Base-by-base conservation (phyloP, 108 stramenopile species). In the Tribonema minus region DNA sequence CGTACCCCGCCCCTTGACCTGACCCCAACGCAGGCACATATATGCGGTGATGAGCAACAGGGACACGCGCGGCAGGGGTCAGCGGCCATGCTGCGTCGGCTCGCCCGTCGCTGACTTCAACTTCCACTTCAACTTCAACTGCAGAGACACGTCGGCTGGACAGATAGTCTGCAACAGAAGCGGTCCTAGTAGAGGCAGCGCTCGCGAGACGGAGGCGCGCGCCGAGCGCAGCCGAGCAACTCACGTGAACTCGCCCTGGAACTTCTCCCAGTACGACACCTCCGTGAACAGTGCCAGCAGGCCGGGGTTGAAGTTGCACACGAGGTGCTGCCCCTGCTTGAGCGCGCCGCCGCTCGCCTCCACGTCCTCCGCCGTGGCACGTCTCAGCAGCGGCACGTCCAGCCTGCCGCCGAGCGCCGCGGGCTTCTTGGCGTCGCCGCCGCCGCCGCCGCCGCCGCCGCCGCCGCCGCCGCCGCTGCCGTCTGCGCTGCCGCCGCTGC, bases 261-360 rank as follows among this genome's bases (percentile, higher is more conserved):
- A 79, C 5, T 79, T 79, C 54, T 80, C 79, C 79, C 79, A 80
- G 32, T 62, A 85, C 31, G 81, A 81, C n/a, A 89, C 89, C 71
- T 90, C 89, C 1, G 86, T 39, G 70, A 89, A 89, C 9, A 90
- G 80, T 3, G 84, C 66, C 20, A 88, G 76, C 60, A 90, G 71
- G 25, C 73, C 86, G 63, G 70, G 39, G 72, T 90, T 88, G 40
- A 90, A 90, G 65, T 89, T 90, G 68, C 86, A 84, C 41, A 87
- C 82, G 15, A 89, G 73, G 36, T 77, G 66, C 79, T 64, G 72
- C 20, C 33, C 32, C 3, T 23, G 54, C 5, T 25, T 26, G 28
- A 3, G 27, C 15, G 27, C 65, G 46, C 29, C 72, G 41, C 29
- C 62, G n/a, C 3, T 2, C 33, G 9, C 70, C 33, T 61, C 75